Conservation (phyloP, 1,284 basidiomycete genomes). For the Chalciporus sp. region DNA sequence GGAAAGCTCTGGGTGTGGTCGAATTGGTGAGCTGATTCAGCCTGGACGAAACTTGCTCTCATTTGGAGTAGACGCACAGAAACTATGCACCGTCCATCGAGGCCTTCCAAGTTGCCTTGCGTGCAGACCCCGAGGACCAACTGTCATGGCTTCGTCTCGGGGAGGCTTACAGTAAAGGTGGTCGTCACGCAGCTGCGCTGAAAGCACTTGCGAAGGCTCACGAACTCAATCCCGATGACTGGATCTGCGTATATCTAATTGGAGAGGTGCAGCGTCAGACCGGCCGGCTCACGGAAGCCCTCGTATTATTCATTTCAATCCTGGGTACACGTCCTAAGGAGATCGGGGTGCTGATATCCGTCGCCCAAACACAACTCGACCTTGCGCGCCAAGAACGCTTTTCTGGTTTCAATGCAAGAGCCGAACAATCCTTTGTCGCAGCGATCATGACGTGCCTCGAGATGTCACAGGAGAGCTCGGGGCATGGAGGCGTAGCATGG, state of each 20-base stretch:
- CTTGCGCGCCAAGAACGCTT: conserved; percentile 68
- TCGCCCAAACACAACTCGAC: conserved; percentile 77
- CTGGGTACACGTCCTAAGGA: conserved; percentile 60
- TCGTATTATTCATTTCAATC: conserved; percentile 67
- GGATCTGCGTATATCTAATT: conserved; percentile 86
- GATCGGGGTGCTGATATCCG: conserved; percentile 71
- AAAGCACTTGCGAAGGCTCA: conserved; percentile 83
- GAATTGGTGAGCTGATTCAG: conserved; percentile 69
- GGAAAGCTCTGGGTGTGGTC: conserved; percentile 95
- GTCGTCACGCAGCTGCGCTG: conserved; percentile 86
- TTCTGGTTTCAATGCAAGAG: conserved; percentile 74
- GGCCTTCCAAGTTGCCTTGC: conserved; percentile 86
- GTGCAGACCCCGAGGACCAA: conserved; percentile 79
- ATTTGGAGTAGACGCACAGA: conserved; percentile 60
- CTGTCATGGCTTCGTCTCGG: conserved; percentile 89
- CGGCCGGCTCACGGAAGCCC: conserved; percentile 76
- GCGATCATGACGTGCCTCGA: conserved; percentile 60
- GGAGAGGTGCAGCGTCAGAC: conserved; percentile 86
- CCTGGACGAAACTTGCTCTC: conserved; percentile 6
- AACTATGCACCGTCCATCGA: conserved; percentile 81
- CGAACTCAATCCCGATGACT: conserved; percentile 71
- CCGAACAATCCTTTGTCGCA: conserved; percentile 70
- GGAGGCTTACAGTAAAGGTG: conserved; percentile 88
- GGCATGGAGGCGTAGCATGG: conserved; percentile 80
- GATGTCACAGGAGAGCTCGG: conserved; percentile 57